Conservation (phyloP, 148 eudicot species). For the Talinum fruticosum region DNA sequence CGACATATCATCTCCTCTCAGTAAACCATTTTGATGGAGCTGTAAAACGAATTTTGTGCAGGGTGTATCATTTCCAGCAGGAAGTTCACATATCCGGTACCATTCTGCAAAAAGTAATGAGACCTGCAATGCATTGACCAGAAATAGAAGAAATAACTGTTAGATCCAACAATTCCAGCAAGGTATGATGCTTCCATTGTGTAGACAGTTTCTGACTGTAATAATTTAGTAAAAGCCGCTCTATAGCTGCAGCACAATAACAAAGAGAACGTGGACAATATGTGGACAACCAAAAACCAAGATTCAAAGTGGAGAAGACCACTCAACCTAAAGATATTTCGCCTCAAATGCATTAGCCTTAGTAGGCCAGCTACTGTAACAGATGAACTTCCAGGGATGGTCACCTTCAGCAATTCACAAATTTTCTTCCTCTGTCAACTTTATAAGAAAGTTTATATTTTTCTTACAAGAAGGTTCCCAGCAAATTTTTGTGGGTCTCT, state of each 20-base stretch:
- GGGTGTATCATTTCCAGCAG: slow-evolving; percentile 63
- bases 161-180: background rate
- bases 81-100: slow-evolving; percentile 69
- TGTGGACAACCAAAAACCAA: background rate
- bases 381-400: background rate
- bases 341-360: background rate
- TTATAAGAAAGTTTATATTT: no score
- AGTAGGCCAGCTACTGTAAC: background rate
- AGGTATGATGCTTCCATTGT: background rate
- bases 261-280: no score
- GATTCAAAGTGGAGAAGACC: background rate
- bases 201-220: background rate
- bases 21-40: slow-evolving; percentile 72
- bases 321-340: background rate
- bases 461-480: no score
- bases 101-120: slow-evolving; percentile 71
- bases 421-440: no score
- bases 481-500: no score
- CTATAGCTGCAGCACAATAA: background rate
- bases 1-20: slow-evolving; percentile 79
- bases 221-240: background rate
- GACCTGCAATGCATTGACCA: slow-evolving; percentile 46
- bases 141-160: background rate
- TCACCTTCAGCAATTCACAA: background rate
- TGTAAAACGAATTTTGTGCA: slow-evolving; percentile 49